Percentiles rank a stretch among this genome's conserved stretches.
Conservation (phyloP, 2,329 filamentous ascomycete species). For the Paecilomyces sp. region DNA sequence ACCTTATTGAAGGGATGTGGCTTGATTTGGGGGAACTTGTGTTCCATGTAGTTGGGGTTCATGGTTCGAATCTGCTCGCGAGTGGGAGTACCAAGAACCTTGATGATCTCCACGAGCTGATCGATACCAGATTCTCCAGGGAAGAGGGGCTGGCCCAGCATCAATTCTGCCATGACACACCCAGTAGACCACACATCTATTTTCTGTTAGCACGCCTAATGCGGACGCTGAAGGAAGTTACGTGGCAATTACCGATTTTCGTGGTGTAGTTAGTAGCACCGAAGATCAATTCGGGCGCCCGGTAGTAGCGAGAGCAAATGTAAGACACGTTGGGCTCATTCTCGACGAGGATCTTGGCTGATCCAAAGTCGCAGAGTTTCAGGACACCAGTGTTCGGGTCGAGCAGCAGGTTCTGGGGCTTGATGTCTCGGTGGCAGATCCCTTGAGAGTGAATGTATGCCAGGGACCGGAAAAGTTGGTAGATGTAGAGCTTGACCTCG, state of each 20-base stretch:
- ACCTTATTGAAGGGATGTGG: conserved; percentile 97
- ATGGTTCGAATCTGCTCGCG: conserved; percentile 98
- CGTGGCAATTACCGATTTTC: conserved; percentile 76
- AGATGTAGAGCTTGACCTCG: conserved; percentile 98
- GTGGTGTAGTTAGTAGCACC: conserved; percentile 99
- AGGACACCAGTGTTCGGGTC: conserved; percentile 86
- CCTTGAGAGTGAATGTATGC: conserved; percentile 99
- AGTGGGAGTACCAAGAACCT: conserved; percentile 92
- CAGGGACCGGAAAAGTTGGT: conserved; percentile 95
- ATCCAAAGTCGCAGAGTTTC: conserved; percentile 98
- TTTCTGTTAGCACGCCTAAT: not conserved
- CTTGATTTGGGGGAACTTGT: conserved; percentile 99
- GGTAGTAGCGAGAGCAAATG: conserved; percentile 98
- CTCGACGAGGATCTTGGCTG: conserved; percentile 95
- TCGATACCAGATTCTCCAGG: conserved; percentile 98
- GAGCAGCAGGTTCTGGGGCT: conserved; percentile 93
- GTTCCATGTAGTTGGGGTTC: conserved; percentile 99
- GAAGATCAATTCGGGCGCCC: conserved; percentile 95
- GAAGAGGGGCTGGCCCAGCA: conserved; percentile 96
- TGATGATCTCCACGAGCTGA: conserved; percentile 98
- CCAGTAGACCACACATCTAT: conserved; percentile 98
- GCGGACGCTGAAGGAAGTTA: not conserved
- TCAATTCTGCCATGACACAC: conserved; percentile 98
- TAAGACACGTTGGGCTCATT: conserved; percentile 99
- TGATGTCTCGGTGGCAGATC: conserved; percentile 98